Base-by-base conservation (phyloP, 768 basidiomycete genomes). In the Suillus lakei region DNA sequence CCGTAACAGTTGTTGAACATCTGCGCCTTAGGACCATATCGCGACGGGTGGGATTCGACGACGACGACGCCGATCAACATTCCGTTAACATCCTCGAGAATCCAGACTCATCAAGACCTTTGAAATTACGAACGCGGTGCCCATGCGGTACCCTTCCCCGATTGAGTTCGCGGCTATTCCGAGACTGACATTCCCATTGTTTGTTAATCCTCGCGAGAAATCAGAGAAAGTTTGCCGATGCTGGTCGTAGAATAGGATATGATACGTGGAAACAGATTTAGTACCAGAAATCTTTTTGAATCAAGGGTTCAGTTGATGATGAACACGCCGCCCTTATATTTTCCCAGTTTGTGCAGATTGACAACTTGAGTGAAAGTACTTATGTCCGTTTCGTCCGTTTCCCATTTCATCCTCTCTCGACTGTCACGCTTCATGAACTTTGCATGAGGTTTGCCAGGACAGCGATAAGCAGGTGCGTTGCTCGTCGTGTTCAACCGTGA, bases 291-390 rank as follows among this genome's bases (percentile, higher is more conserved):
- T 26, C 9, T 21, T 53, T 28, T 32, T n/a, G 30, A 54, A 54
- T 56, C 54, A 55, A 36, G 34, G 54, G n/a, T 23, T 32, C 21
- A 55, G 30, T 54, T 54, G 28, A 30, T 39, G 39, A 44, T 30
- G 18, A 32, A 23, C 34, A 36, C 55, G 55, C 55, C 55, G 55
- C 55, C 34, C 34, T 56, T n/a, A 36, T 34, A 34, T 55, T 56
- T 56, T 55, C 55, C 55, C 55, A 54, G 30, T 30, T 54, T 54
- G 30, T 54, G 10, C 53, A 56, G 34, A 56, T 56, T 56, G 51
- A 5, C 51, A 32, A 30, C 32, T 55, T 34, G 55, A 28, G 26
- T 51, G 50, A 51, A 36, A 56, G 55, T 56, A 56, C 55, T 56
- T 58, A 58, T 58, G 56, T 58, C 56, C 56, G 56, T 26, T 58